These are phyloP conservation scores for Neurospora tetraspora DNA, from an alignment of 495 filamentous ascomycete genomes.

Conservation along the genomic window DNA sequence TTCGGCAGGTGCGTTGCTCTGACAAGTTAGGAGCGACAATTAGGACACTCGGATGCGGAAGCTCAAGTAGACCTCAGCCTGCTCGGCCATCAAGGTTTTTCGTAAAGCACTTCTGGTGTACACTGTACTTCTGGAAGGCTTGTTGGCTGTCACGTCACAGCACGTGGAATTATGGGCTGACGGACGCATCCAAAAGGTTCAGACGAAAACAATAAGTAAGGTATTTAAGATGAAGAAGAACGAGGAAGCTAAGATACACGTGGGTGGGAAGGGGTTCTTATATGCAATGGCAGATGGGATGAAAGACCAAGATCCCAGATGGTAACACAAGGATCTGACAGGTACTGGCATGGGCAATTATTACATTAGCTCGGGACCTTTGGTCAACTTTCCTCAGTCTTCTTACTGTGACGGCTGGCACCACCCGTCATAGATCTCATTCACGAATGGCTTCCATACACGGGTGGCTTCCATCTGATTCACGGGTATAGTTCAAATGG, in stretches of 20 bases:
- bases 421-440: not conserved
- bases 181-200: not conserved
- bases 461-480: not conserved
- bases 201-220: not conserved
- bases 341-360: not conserved
- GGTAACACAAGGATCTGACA: not conserved
- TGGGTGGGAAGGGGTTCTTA: not conserved
- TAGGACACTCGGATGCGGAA: no score
- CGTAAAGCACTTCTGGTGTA: no score
- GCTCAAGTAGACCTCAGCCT: no score
- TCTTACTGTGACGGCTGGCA: no score
- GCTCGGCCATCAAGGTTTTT: no score
- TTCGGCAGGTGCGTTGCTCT: not conserved
- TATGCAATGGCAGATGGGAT: not conserved
- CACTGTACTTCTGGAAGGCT: no score
- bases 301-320: not conserved
- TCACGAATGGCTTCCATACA: not conserved
- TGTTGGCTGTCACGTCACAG: not conserved
- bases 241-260: not conserved
- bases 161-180: not conserved
- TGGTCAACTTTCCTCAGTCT: no score
- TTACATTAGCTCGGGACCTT: no score
- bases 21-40: not conserved
- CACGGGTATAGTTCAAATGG: not conserved
- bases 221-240: not conserved